Evolutionary conservation across 2,329 filamentous ascomycete genomes (phyloP).

Genomic region (Hirsutella rhossiliensis): DNA sequence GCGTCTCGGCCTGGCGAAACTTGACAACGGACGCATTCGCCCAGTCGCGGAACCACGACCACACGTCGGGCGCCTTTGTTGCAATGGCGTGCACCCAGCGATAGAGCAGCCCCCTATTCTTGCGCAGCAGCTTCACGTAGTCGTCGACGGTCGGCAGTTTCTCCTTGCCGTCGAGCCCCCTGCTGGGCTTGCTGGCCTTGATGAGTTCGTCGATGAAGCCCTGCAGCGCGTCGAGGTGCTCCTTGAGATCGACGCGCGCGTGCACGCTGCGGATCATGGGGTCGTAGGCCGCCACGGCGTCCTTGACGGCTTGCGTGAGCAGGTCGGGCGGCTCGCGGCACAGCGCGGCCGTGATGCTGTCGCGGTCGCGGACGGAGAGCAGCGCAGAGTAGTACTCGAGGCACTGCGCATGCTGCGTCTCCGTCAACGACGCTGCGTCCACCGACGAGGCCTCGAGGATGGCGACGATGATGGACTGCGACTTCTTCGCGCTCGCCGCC

Average conservation of each 20-base stretch:
- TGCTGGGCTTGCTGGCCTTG: constrained; percentile 36
- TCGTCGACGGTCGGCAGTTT: constrained; percentile 54
- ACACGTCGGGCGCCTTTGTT: constrained; percentile 54
- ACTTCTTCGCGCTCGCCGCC: constrained; percentile 34
- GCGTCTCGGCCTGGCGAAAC: constrained; percentile 27
- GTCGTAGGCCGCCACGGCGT: constrained; percentile 56
- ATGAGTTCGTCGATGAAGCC: constrained; percentile 62
- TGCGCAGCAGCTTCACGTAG: constrained; percentile 54
- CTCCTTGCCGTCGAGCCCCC: background rate
- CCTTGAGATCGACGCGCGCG: constrained; percentile 56
- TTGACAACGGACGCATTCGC: constrained; percentile 42
- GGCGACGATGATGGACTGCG: constrained; percentile 50
- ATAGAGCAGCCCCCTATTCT: constrained; percentile 52
- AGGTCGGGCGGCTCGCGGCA: constrained; percentile 61
- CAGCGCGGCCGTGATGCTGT: constrained; percentile 52
- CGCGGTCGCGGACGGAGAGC: constrained; percentile 63
- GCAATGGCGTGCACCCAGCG: constrained; percentile 60
- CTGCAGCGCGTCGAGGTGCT: constrained; percentile 55
- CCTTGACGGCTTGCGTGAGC: constrained; percentile 55
- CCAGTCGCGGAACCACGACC: constrained; percentile 48
- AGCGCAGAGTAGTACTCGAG: constrained; percentile 59
- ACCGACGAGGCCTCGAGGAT: constrained; percentile 42
- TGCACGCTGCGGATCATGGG: constrained; percentile 64
- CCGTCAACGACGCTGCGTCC: constrained; percentile 37
- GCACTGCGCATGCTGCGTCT: constrained; percentile 50